Evolutionary conservation across 2,329 filamentous ascomycete genomes (phyloP).

Genomic region (Aspergillus fumigatus): DNA sequence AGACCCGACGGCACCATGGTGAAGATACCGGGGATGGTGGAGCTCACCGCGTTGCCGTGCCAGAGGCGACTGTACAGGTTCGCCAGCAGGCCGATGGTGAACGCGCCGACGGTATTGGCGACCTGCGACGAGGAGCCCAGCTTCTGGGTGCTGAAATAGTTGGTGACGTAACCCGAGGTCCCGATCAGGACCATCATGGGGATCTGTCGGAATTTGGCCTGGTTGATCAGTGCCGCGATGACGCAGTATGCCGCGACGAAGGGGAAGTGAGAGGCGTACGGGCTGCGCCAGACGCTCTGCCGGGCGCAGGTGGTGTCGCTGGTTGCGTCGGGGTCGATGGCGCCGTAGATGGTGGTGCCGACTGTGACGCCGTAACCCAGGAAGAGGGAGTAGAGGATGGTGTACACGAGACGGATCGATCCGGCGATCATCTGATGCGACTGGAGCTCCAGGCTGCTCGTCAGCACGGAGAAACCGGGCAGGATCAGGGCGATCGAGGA

Average conservation of each 20-base stretch:
- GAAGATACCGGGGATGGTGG: constrained; percentile 82
- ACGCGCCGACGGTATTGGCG: constrained; percentile 69
- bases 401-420: constrained; percentile 43
- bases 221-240: constrained; percentile 72
- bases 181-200: constrained; percentile 70
- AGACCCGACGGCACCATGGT: constrained; percentile 58
- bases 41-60: constrained; percentile 74
- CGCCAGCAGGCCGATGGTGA: constrained; percentile 69
- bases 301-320: constrained; percentile 40
- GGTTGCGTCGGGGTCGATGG: constrained; percentile 52
- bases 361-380: constrained; percentile 68
- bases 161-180: constrained; percentile 57
- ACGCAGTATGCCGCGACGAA: constrained; percentile 71
- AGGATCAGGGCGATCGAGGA: constrained; percentile 64
- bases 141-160: constrained; percentile 47
- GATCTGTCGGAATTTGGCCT: constrained; percentile 71
- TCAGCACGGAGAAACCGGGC: constrained; percentile 60
- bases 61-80: constrained; percentile 68
- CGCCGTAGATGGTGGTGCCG: constrained; percentile 57
- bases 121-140: constrained; percentile 65
- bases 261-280: constrained; percentile 53
- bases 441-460: constrained; percentile 59
- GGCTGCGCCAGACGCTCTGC: constrained; percentile 45
- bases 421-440: constrained; percentile 64
- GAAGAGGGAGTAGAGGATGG: constrained; percentile 66